Conservation (phyloP, 2,329 filamentous ascomycete genomes). For the Trichophyton schoenleinii region DNA sequence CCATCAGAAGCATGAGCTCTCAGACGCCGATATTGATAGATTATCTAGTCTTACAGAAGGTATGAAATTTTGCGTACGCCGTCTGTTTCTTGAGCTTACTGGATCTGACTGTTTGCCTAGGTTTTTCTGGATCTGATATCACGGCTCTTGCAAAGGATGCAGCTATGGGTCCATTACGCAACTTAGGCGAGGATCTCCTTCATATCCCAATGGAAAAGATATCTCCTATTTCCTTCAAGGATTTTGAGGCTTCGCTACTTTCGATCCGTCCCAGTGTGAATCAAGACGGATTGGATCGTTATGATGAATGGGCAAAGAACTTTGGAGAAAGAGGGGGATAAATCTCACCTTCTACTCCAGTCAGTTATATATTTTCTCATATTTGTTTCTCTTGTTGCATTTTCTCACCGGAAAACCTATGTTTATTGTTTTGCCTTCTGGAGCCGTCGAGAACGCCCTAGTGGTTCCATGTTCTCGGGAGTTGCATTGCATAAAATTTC, state of each 20-base stretch:
- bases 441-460: not conserved
- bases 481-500: not conserved
- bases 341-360: not conserved
- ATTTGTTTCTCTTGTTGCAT: not conserved
- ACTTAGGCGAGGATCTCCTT: conserved; percentile 76
- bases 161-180: conserved; percentile 88
- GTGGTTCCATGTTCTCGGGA: not conserved
- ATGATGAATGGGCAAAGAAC: conserved; percentile 86
- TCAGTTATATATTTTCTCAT: not conserved
- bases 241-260: conserved; percentile 71
- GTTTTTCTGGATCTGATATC: conserved; percentile 95
- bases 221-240: conserved; percentile 64
- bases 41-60: conserved; percentile 76
- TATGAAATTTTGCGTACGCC: conserved; percentile 30
- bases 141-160: conserved; percentile 94
- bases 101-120: conserved; percentile 35
- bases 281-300: conserved; percentile 68
- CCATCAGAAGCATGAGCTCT: conserved; percentile 74
- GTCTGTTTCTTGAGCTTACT: not conserved
- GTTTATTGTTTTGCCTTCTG: not conserved
- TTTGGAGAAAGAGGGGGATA: conserved; percentile 85
- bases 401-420: not conserved
- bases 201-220: conserved; percentile 93
- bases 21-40: conserved; percentile 55
- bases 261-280: conserved; percentile 87